Evolutionary conservation across 2,329 filamentous ascomycete species (phyloP), one percentile per base, ranked within the genome.

Genomic region (Thermoascus crustaceus): DNA sequence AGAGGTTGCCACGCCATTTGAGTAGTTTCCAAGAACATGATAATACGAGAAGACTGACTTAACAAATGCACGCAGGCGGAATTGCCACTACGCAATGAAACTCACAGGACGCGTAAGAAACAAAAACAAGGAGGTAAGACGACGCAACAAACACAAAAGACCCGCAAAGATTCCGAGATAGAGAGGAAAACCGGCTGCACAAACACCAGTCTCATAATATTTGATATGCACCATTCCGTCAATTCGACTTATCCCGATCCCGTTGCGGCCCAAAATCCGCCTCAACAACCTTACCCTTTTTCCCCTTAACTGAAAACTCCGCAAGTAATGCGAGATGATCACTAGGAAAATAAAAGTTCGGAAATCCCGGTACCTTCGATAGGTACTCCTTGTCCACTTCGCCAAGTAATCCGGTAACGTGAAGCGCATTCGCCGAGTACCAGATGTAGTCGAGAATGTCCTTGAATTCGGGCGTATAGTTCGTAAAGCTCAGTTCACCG

Each of bases 401-500:
- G 19, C 88, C 88, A 3, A 95, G 78, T 35, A 95, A 64, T 35
- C 82, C 82, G 11, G 85, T 80, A 16, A 93, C 83, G 55, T 91
- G 84, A 29, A 95, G 70, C 14, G 82, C 79, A 60, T 91, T 94
- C 39, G 86, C 89, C 38, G 87, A 88, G 64, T 94, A 98, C 87
- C 88, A 96, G 52, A 98, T 86, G 62, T 96, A 95, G 59, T 98
- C 91, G 47, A 98, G 83, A 38, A 93, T 85, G 43, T 87, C 88
- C 34, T 78, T 76, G 64, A 95, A 98, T n/a, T 79, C 78, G 1
- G 91, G 88, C 9, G 87, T 93, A 63, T 96, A 98, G 63, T 98
- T 98, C 30, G 91, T 98, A 60, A 94, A 98, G 4, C 79, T 78
- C 49, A 96, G 68, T 57, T 94, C 85, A 39, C 87, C 83, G 34